Conservation (phyloP, 306 rosid species). For the Glycine tomentella region DNA sequence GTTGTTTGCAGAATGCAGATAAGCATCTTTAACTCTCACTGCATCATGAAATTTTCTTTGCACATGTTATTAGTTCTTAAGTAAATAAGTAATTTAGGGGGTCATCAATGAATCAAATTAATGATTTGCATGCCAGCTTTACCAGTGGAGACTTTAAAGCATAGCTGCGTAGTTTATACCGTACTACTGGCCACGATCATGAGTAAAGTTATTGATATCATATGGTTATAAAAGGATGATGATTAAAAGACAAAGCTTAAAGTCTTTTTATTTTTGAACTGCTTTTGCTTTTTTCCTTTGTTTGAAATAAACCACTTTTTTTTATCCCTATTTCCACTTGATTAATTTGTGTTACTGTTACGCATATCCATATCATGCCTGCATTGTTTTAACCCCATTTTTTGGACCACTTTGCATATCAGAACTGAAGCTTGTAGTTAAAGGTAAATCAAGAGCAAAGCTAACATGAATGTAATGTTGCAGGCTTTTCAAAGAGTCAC, state of each 20-base stretch:
- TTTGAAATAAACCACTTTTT: slow-evolving; percentile 36
- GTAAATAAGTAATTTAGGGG: slow-evolving; percentile 14
- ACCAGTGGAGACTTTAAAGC: slow-evolving; percentile 39
- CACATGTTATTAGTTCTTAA: too few species aligned
- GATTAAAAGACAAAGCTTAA: slow-evolving; percentile 45
- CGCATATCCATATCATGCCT: neutral
- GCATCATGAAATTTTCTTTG: too few species aligned
- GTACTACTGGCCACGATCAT: slow-evolving; percentile 38
- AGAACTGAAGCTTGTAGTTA: slow-evolving; percentile 2
- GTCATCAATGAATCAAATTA: slow-evolving; percentile 20
- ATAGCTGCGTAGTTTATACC: slow-evolving; percentile 37
- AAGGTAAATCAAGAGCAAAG: slow-evolving; percentile 19
- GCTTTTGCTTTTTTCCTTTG: slow-evolving; percentile 49
- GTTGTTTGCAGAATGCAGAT: too few species aligned
- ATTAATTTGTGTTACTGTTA: slow-evolving; percentile 32
- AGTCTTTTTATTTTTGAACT: slow-evolving; percentile 27
- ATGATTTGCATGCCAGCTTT: slow-evolving; percentile 42
- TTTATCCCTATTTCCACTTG: neutral
- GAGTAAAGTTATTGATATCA: slow-evolving; percentile 38
- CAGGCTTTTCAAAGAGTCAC: too few species aligned
- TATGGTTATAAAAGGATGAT: slow-evolving; percentile 40
- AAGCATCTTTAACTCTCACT: too few species aligned
- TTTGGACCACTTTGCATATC: slow-evolving; percentile 28
- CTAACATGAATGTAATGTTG: slow-evolving; percentile 28
- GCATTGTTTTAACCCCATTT: slow-evolving; percentile 18